phyloP scores from a whole-genome alignment of 768 basidiomycete genomes.

The Lentinula lateritia region DNA sequence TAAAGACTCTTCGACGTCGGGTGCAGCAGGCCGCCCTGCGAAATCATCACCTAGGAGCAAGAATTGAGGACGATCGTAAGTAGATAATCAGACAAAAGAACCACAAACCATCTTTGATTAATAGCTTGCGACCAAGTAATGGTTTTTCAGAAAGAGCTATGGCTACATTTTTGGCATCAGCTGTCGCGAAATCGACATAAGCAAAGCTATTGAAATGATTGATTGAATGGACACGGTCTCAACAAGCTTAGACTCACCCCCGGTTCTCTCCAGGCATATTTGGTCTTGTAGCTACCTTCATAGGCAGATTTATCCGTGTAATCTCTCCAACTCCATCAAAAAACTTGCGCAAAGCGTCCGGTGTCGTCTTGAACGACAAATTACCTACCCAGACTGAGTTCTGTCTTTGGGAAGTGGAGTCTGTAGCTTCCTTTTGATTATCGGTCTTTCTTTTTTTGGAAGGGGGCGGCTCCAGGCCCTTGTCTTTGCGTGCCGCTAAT shows the following conservation, averaged over 20 bases:
- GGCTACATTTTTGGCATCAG: conserved; percentile 68
- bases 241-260: conserved; percentile 49
- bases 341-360: conserved; percentile 43
- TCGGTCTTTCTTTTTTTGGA: conserved; percentile 3
- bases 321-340: conserved; percentile 67
- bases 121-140: conserved; percentile 77
- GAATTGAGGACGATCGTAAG: conserved; percentile 7
- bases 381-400: conserved; percentile 67
- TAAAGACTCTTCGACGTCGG: conserved; percentile 25
- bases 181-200: conserved; percentile 87
- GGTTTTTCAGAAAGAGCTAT: conserved; percentile 78
- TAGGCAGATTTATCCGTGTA: conserved; percentile 83
- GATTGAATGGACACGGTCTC: conserved; percentile 1
- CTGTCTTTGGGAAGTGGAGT: not conserved
- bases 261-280: conserved; percentile 63
- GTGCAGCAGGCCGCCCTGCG: conserved; percentile 55
- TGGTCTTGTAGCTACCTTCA: conserved; percentile 46
- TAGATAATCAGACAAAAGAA: conserved; percentile 1
- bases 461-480: conserved; percentile 9
- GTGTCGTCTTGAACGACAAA: conserved; percentile 61
- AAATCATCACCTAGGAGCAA: conserved; percentile 61
- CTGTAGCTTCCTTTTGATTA: not conserved
- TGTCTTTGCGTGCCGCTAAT: conserved; percentile 19
- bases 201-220: conserved; percentile 62
- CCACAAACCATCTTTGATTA: conserved; percentile 86